These are phyloP conservation scores for Blastobotrys raffinosifermentans DNA, from an alignment of 1,139 yeast genomes.

Conservation along the genomic window DNA sequence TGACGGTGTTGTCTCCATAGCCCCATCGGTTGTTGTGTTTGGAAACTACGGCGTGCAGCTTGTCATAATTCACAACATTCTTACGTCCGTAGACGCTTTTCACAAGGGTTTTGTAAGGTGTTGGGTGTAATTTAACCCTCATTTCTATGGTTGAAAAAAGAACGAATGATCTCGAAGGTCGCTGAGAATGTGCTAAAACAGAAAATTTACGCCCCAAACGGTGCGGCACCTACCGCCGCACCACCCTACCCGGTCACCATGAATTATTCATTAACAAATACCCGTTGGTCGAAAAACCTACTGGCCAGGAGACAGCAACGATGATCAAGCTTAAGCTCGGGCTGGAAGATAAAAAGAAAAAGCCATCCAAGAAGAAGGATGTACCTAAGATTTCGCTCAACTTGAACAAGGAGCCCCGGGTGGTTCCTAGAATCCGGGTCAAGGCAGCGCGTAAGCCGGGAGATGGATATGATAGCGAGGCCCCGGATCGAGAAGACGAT, in stretches of 20 bases:
- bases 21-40: constrained; percentile 6
- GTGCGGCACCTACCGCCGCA: too few relatives aligned
- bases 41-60: constrained; percentile 8
- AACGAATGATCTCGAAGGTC: too few relatives aligned
- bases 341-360: constrained; percentile 37
- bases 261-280: too few relatives aligned
- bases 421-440: constrained; percentile 61
- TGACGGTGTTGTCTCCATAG: constrained; percentile 40
- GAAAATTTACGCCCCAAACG: too few relatives aligned
- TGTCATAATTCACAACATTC: constrained; percentile 21
- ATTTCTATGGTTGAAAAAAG: background rate
- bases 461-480: constrained; percentile 96
- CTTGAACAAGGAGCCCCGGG: constrained; percentile 27
- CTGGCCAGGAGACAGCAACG: background rate
- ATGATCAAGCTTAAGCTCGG: constrained; percentile 32
- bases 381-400: constrained; percentile 74
- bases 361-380: constrained; percentile 61
- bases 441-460: constrained; percentile 86
- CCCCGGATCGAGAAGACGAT: constrained; percentile 93
- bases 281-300: too few relatives aligned
- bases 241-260: too few relatives aligned
- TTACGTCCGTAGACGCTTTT: constrained; percentile 22
- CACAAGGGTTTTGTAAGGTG: constrained; percentile 11
- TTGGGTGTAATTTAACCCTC: background rate
- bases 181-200: too few relatives aligned